These are phyloP conservation scores for Sporothrix humicola DNA, from an alignment of 2,329 filamentous ascomycete species.

Conservation along the genomic window DNA sequence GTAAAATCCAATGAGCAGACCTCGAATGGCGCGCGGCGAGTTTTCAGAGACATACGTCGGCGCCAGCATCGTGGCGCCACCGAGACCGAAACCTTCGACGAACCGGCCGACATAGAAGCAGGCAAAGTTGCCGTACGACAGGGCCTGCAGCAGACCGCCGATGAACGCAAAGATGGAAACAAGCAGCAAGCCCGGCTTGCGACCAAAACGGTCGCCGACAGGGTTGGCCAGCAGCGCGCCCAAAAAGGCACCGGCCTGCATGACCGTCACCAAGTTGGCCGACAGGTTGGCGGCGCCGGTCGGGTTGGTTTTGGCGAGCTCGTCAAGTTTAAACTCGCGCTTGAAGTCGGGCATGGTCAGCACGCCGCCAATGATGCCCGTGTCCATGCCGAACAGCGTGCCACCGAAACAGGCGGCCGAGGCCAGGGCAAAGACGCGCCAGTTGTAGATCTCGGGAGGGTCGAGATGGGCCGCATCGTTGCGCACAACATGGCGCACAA, in stretches of 20 bases:
- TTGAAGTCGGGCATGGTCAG: conserved; percentile 40
- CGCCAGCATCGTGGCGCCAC: conserved; percentile 61
- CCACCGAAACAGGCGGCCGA: conserved; percentile 51
- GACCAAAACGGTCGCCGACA: conserved; percentile 43
- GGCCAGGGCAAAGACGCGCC: conserved; percentile 68
- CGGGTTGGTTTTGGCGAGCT: conserved; percentile 38
- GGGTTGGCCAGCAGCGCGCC: conserved; percentile 40
- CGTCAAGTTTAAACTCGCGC: conserved; percentile 58
- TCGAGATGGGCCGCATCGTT: conserved; percentile 68
- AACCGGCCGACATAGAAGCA: conserved; percentile 49
- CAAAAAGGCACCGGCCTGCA: conserved; percentile 41
- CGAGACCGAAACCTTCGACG: conserved; percentile 59
- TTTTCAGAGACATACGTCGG: conserved; percentile 68
- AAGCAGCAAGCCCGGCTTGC: conserved; percentile 44
- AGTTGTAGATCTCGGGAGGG: conserved; percentile 71
- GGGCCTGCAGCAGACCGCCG: conserved; percentile 45
- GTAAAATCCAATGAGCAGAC: conserved; percentile 64
- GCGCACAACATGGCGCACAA: conserved; percentile 47
- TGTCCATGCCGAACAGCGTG: conserved; percentile 42
- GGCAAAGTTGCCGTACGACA: conserved; percentile 43
- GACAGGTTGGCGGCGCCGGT: conserved; percentile 38
- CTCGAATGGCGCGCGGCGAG: conserved; percentile 63
- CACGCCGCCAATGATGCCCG: conserved; percentile 42
- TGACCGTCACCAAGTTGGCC: conserved; percentile 40
- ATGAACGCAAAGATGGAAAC: conserved; percentile 43